Base-by-base conservation (phyloP, 164 flowering plant genomes). In the Macadamia tetraphylla region DNA sequence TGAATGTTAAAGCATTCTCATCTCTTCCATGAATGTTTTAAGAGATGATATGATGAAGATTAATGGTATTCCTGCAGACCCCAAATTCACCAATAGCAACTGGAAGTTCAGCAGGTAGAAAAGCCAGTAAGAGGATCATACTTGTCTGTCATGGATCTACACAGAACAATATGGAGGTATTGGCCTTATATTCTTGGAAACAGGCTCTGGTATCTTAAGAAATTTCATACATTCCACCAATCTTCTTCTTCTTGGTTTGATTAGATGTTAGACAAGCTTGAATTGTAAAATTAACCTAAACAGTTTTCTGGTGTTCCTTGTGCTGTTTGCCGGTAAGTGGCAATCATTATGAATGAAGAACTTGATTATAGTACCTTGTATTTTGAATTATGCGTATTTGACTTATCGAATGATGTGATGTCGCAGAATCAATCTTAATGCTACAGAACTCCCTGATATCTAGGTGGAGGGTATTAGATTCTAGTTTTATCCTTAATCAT, bases 101-200 rank as follows among this genome's bases (percentile, higher is more conserved):
- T 75, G 86, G 86, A 62, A 84, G 81, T 72, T 88, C 93, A 53
- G 97, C 63, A 30, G 97, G 97, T 67, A 85, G 96, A 73, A 91
- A 90, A 82, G 29, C 90, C 53, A 78, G 81, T 65, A 83, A 73
- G 71, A 80, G 86, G 63, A 85, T 94, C 58, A 77, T 94, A 78
- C 91, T 94, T 60, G 91, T 83, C 53, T 91, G 86, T 72, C 85
- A 87, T 73, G 97, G 91, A 72, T 77, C 80, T 23, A 57, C 30
- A 57, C 76, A 82, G 70, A 75, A 66, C 59, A 80, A 73, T 74
- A 42, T 55, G 48, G 85, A 90, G 87, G 94, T 90, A 84, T 71
- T 70, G 18, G 58, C 30, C 6, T 30, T 7, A 9, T 14, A 2
- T 49, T 60, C 29, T 35, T 35, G 55, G 58, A 51, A 49, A 49